Evolutionary conservation across 805 yeast genomes (phyloP).

Genomic region (Wickerhamomyces kurtzmanii): DNA sequence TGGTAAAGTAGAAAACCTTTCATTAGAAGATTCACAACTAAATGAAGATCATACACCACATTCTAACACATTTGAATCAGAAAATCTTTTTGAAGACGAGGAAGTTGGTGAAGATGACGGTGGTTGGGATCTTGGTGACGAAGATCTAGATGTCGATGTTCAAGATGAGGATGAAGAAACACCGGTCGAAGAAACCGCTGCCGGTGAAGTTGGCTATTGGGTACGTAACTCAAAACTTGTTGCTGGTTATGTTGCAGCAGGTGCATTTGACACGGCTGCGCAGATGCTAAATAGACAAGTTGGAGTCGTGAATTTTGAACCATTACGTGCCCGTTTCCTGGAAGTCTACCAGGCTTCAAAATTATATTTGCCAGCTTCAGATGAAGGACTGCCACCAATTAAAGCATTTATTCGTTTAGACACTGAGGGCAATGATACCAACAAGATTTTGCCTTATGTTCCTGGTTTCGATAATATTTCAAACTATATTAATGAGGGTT

Average conservation of each 20-base stretch:
- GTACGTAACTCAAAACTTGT: conserved; percentile 81
- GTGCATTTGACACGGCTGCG: conserved; percentile 93
- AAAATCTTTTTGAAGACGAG: conserved; percentile 31
- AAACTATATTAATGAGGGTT: conserved; percentile 56
- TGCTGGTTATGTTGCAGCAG: conserved; percentile 91
- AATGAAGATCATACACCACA: conserved; percentile 28
- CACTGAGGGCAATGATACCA: conserved; percentile 41
- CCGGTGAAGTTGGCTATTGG: conserved; percentile 66
- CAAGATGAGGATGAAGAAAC: conserved; percentile 44
- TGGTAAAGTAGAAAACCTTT: conserved; percentile 75
- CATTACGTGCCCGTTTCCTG: conserved; percentile 72
- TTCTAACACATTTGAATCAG: conserved; percentile 21
- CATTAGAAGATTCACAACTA: conserved; percentile 41
- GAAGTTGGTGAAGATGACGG: conserved; percentile 50
- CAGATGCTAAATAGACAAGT: conserved; percentile 83
- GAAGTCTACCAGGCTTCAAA: conserved; percentile 79
- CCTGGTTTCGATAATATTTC: conserved; percentile 68
- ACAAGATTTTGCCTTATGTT: conserved; percentile 51
- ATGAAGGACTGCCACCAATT: conserved; percentile 65
- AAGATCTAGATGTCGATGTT: conserved; percentile 56
- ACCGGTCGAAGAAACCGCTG: conserved; percentile 20
- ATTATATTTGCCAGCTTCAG: conserved; percentile 57
- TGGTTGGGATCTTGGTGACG: conserved; percentile 81
- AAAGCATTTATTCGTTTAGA: conserved; percentile 56
- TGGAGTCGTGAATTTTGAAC: conserved; percentile 82